Conservation (phyloP, 164 flowering plant genomes). For the Litsea cubeba region DNA sequence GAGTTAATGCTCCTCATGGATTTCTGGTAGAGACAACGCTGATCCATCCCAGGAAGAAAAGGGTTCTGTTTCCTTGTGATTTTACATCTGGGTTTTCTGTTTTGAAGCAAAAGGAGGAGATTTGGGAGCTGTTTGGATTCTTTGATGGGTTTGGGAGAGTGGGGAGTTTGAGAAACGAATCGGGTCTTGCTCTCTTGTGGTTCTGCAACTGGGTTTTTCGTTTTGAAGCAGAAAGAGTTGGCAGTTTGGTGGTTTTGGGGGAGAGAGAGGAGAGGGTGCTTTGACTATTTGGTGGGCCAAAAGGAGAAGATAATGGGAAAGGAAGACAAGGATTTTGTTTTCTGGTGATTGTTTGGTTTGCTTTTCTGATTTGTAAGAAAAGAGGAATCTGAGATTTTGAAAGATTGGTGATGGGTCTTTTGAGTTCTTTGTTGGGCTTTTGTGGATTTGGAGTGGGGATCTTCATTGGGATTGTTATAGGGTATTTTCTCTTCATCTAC, state of each 20-base stretch:
- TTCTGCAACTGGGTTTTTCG: neutral
- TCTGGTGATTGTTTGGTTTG: neutral
- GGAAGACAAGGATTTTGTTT: neutral
- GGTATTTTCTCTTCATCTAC: constrained; percentile 57
- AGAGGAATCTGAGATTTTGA: neutral
- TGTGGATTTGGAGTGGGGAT: constrained; percentile 57
- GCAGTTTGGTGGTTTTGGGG: neutral
- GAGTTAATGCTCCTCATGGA: neutral
- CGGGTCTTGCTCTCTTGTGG: neutral
- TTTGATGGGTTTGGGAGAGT: neutral
- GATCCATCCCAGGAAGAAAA: too few species aligned
- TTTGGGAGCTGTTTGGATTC: neutral
- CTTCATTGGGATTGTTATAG: constrained; percentile 43
- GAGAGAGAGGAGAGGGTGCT: neutral
- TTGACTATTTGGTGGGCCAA: too few species aligned
- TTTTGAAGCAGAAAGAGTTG: neutral
- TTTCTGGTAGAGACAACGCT: neutral
- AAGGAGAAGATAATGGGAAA: neutral
- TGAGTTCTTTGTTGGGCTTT: constrained; percentile 41
- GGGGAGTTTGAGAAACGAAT: neutral
- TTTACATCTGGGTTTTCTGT: neutral
- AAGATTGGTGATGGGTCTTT: constrained; percentile 36
- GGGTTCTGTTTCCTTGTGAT: neutral
- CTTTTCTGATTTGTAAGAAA: neutral
- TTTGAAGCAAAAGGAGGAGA: neutral